Percentiles rank a stretch among this genome's conserved stretches.
These are phyloP conservation scores for Mortierella sp. DNA, from an alignment of 371 early-diverging fungal species.

Conservation along the genomic window DNA sequence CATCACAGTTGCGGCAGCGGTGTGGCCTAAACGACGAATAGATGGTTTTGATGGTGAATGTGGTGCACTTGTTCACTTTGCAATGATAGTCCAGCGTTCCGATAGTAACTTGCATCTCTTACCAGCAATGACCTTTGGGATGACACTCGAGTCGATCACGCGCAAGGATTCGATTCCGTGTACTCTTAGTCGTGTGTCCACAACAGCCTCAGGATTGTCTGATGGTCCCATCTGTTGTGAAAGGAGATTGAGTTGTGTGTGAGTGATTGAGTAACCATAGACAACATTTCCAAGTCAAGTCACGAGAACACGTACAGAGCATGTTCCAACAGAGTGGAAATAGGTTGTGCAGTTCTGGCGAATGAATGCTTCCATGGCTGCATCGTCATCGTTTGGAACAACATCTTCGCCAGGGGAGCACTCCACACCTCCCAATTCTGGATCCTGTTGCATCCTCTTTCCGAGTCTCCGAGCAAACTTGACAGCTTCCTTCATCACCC, in stretches of 20 bases:
- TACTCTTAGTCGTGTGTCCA: conserved; percentile 51
- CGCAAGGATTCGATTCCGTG: conserved; percentile 51
- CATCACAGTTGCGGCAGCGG: conserved; percentile 38
- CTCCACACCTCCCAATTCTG: conserved; percentile 23
- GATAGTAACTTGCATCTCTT: background rate
- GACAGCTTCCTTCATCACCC: conserved; percentile 32
- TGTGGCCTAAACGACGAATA: conserved; percentile 16
- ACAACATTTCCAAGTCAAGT: no score
- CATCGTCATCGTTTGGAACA: conserved; percentile 35
- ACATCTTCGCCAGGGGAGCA: conserved; percentile 23
- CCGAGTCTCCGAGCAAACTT: conserved; percentile 34
- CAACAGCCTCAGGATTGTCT: conserved; percentile 48
- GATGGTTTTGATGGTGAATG: no score
- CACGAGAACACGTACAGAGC: conserved; percentile 7
- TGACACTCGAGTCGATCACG: conserved; percentile 51
- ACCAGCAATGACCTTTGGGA: conserved; percentile 41
- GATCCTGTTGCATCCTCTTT: conserved; percentile 22
- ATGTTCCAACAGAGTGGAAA: conserved; percentile 36
- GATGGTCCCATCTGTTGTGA: conserved; percentile 48
- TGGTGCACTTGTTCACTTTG: no score
- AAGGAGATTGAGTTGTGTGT: background rate
- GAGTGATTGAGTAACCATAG: no score
- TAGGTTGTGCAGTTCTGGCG: conserved; percentile 12
- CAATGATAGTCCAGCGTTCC: background rate
- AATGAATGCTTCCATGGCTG: conserved; percentile 21